These are phyloP conservation scores for Mycena rebaudengoi DNA, from an alignment of 768 basidiomycete species.

Conservation along the genomic window DNA sequence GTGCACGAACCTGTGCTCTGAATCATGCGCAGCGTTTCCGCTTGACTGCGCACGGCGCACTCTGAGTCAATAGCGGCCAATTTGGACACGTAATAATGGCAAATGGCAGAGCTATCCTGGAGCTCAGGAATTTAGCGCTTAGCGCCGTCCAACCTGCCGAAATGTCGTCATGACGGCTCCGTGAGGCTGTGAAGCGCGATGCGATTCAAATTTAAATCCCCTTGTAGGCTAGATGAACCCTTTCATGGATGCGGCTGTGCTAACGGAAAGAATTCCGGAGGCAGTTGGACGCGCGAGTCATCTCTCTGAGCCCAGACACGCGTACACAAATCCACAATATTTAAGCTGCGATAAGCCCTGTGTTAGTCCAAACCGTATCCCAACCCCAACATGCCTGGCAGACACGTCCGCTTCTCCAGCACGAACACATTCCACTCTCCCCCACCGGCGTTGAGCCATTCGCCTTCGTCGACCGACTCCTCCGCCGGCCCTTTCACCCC, in stretches of 20 bases:
- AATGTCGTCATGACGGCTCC: no score
- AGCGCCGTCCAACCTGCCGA: no score
- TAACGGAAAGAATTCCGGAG: not conserved
- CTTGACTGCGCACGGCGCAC: no score
- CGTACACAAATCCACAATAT: not conserved
- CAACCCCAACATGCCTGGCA: not conserved
- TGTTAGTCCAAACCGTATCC: not conserved
- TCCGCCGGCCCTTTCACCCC: slow-evolving; percentile 11
- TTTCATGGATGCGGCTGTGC: not conserved
- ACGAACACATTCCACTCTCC: slow-evolving; percentile 15
- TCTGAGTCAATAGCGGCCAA: no score
- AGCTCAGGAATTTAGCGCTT: no score
- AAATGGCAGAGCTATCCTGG: not conserved
- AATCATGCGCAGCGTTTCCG: no score
- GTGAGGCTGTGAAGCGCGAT: not conserved
- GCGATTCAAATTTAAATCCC: not conserved
- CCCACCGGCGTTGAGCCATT: not conserved
- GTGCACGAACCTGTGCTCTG: no score
- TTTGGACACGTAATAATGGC: no score
- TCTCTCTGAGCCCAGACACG: not conserved
- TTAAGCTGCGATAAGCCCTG: not conserved
- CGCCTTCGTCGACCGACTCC: not conserved
- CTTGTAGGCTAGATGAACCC: not conserved
- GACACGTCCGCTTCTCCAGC: slow-evolving; percentile 8
- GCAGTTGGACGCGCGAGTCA: slow-evolving; percentile 4